Evolutionary conservation across 2,329 filamentous ascomycete species (phyloP).

Genomic region (Basipetospora chlamydospora): DNA sequence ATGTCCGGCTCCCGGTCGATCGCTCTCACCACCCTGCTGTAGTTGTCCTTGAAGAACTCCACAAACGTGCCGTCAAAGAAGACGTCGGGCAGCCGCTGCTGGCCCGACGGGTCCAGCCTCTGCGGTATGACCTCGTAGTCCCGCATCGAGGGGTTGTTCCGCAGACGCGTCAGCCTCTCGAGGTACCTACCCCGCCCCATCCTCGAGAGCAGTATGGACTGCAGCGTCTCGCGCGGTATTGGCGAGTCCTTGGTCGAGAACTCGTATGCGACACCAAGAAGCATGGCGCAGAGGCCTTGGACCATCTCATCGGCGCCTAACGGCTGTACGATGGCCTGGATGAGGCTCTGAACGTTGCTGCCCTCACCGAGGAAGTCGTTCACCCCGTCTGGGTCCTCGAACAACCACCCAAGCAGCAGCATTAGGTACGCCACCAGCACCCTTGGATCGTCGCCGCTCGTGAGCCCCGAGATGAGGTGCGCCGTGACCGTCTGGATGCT

Average conservation of each 20-base stretch:
- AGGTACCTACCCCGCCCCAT: conserved; percentile 81
- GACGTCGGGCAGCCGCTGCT: conserved; percentile 54
- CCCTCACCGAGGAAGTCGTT: conserved; percentile 89
- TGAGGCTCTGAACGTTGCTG: conserved; percentile 76
- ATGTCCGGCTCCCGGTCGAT: conserved; percentile 84
- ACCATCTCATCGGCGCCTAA: conserved; percentile 45
- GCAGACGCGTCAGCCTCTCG: conserved; percentile 62
- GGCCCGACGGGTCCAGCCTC: conserved; percentile 34
- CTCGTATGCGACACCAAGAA: conserved; percentile 84
- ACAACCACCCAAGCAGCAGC: conserved; percentile 78
- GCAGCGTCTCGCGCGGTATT: conserved; percentile 65
- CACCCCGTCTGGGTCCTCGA: conserved; percentile 79
- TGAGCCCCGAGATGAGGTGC: conserved; percentile 69
- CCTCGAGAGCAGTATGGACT: conserved; percentile 60
- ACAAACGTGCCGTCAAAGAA: conserved; percentile 80
- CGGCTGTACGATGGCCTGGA: conserved; percentile 56
- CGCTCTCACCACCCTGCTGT: conserved; percentile 66
- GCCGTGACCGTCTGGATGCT: conserved; percentile 79
- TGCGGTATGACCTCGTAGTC: conserved; percentile 82
- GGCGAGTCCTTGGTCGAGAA: conserved; percentile 97
- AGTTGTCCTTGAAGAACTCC: conserved; percentile 93
- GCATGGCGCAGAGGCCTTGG: conserved; percentile 68
- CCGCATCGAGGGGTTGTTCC: conserved; percentile 63
- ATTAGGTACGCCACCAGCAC: conserved; percentile 77
- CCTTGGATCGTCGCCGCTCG: conserved; percentile 62